These are phyloP conservation scores for Epichloe gansuensis DNA, from an alignment of 2,329 filamentous ascomycete genomes.

Conservation along the genomic window DNA sequence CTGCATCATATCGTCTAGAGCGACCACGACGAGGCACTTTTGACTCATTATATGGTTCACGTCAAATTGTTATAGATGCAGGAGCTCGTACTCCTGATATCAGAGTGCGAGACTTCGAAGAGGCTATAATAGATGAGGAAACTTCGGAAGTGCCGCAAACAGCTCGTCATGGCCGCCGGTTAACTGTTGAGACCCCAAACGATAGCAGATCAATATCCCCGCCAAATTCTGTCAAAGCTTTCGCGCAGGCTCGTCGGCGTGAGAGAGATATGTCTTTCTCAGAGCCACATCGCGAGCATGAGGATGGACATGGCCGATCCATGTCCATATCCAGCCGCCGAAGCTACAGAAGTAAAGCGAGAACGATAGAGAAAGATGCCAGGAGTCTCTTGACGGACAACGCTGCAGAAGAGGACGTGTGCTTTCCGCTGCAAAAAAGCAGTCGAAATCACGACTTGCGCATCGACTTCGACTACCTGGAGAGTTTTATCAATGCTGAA, in stretches of 20 bases:
- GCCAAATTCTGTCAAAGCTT: slow-evolving; percentile 94
- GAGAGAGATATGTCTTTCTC: slow-evolving; percentile 56
- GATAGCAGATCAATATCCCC: slow-evolving; percentile 65
- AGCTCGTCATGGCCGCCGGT: slow-evolving; percentile 35
- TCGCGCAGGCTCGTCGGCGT: slow-evolving; percentile 77
- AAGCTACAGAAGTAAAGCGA: slow-evolving; percentile 43
- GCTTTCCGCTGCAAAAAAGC: slow-evolving; percentile 68
- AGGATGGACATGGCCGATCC: slow-evolving; percentile 51
- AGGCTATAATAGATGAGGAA: slow-evolving; percentile 66
- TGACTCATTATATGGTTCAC: slow-evolving; percentile 51
- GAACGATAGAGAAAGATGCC: slow-evolving; percentile 47
- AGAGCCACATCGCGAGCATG: slow-evolving; percentile 28
- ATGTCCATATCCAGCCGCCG: slow-evolving; percentile 55
- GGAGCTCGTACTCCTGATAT: slow-evolving; percentile 21
- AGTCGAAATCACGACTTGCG: slow-evolving; percentile 57
- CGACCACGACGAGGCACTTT: slow-evolving; percentile 58
- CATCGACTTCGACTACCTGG: slow-evolving; percentile 86
- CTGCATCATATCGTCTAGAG: slow-evolving; percentile 46
- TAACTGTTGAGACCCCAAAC: slow-evolving; percentile 41
- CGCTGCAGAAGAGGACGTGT: slow-evolving; percentile 76
- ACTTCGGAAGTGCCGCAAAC: slow-evolving; percentile 39
- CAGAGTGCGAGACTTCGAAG: slow-evolving; percentile 68
- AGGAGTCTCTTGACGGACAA: slow-evolving; percentile 51
- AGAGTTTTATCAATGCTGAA: slow-evolving; percentile 69
- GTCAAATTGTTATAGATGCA: slow-evolving; percentile 29